Evolutionary conservation across 2,329 filamentous ascomycete species (phyloP).

Genomic region (Ilyonectria mors-panacis): DNA sequence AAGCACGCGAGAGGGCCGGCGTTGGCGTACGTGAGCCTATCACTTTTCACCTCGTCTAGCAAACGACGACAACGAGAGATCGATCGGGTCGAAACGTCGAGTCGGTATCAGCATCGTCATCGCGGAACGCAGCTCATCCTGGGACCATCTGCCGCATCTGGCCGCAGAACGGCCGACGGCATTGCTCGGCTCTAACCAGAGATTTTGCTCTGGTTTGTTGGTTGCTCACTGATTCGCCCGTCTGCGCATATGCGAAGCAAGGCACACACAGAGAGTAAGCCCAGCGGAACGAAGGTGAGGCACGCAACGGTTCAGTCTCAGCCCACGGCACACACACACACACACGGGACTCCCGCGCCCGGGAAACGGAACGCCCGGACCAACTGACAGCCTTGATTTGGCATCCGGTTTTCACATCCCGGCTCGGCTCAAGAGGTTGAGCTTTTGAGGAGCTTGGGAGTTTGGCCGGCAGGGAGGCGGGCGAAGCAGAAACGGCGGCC

Average conservation of each 20-base stretch:
- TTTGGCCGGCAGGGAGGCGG: slow-evolving; percentile 13
- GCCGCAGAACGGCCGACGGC: slow-evolving; percentile 7
- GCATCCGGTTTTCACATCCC: background rate
- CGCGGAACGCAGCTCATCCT: slow-evolving; percentile 7
- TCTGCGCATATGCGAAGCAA: background rate
- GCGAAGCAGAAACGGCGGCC: slow-evolving; percentile 16
- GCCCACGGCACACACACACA: no score
- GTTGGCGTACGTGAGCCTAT: background rate
- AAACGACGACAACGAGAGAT: background rate
- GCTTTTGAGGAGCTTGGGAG: background rate
- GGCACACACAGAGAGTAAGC: background rate
- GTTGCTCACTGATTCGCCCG: background rate
- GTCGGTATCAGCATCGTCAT: background rate
- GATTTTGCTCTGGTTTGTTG: background rate
- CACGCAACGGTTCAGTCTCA: background rate
- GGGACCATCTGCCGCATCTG: slow-evolving; percentile 8
- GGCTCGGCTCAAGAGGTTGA: background rate
- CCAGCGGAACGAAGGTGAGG: background rate
- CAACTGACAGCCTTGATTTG: background rate
- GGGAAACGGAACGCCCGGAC: slow-evolving; percentile 7
- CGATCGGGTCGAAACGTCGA: background rate
- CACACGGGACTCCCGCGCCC: background rate
- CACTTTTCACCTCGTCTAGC: background rate
- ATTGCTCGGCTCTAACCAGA: slow-evolving; percentile 2
- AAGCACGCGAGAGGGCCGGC: background rate